These are phyloP conservation scores for Suillus alpinus DNA, from an alignment of 768 basidiomycete species.

Conservation along the genomic window DNA sequence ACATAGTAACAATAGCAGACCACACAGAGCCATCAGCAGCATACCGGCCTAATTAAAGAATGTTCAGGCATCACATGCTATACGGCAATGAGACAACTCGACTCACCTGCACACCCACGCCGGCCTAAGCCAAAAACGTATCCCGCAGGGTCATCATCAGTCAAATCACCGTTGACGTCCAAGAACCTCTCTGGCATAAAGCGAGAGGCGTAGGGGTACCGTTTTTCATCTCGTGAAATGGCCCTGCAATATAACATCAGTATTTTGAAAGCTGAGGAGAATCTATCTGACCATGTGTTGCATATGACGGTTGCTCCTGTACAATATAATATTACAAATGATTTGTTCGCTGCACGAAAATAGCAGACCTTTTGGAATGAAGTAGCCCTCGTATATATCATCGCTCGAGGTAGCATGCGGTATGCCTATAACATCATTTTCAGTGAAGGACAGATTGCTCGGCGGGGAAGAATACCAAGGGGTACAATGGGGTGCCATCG, in stretches of 20 bases:
- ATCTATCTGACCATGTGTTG: slow-evolving; percentile 1
- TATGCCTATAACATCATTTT: neutral
- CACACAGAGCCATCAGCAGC: slow-evolving; percentile 7
- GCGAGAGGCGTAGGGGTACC: slow-evolving; percentile 7
- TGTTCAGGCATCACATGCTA: too few species aligned
- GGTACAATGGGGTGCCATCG: neutral
- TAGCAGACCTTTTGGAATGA: slow-evolving; percentile 22
- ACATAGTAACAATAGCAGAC: slow-evolving; percentile 5
- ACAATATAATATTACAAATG: neutral
- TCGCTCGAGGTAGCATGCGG: slow-evolving; percentile 18
- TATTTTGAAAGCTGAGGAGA: neutral
- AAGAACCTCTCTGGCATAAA: slow-evolving; percentile 17
- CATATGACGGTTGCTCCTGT: neutral
- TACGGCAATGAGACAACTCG: neutral
- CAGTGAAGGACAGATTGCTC: neutral
- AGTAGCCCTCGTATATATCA: slow-evolving; percentile 36
- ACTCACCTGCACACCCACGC: slow-evolving; percentile 8
- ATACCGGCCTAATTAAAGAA: slow-evolving; percentile 3
- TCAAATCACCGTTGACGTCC: neutral
- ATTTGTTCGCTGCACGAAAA: neutral
- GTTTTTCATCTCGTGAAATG: slow-evolving; percentile 5
- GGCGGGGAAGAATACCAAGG: neutral
- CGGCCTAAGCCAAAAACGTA: slow-evolving; percentile 12
- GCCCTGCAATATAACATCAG: neutral
- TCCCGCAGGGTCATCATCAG: slow-evolving; percentile 7